Evolutionary conservation across 441 rosid species (phyloP), one percentile per base, ranked within the genome.

Genomic region (Eutrema salsugineum): DNA sequence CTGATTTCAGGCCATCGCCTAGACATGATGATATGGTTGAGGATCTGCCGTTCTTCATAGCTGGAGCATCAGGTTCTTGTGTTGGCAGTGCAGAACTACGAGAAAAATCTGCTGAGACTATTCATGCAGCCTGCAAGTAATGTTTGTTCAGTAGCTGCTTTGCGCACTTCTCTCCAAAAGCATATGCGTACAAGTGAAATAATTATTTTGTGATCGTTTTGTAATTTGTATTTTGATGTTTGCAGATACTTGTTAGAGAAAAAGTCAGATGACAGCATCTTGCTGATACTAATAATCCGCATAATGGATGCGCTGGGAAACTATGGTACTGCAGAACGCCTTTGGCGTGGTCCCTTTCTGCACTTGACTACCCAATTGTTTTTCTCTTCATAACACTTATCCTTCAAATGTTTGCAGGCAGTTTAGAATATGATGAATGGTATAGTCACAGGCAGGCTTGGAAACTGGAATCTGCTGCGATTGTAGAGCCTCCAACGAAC

Each of bases 401-500:
- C 35, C 68, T 30, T 32, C 36, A 48, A 51, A 11, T 78, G 60
- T 75, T 79, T 48, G 56, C 86, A 96, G 99, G 98, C 71, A 90
- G 96, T 79, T 77, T 90, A 88, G 98, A 96, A 84, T 96, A 82
- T 81, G 98, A 91, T 49, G 99, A 93, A 81, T 93, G 98, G 98
- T 85, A 91, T 73, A 89, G 91, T 86, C 99, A 96, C 83, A 85
- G 97, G 84, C 99, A 93, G 87, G 97, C 97, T 65, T 93, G 97
- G 99, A 93, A 93, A 89, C 83, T 93, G 87, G 98, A 96, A 82
- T 91, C 97, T 77, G 93, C 98, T 78, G 97, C 98, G 63, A 89
- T 93, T 73, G 78, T 91, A 51, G 99, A 96, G 84, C 98, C 99
- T 83, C 89, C 99, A 35, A 82, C 88, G 75, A 96, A 96, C 83